These are phyloP conservation scores for Tritrichomonas foetus DNA, from an alignment of 208 protist genomes.

Conservation along the genomic window DNA sequence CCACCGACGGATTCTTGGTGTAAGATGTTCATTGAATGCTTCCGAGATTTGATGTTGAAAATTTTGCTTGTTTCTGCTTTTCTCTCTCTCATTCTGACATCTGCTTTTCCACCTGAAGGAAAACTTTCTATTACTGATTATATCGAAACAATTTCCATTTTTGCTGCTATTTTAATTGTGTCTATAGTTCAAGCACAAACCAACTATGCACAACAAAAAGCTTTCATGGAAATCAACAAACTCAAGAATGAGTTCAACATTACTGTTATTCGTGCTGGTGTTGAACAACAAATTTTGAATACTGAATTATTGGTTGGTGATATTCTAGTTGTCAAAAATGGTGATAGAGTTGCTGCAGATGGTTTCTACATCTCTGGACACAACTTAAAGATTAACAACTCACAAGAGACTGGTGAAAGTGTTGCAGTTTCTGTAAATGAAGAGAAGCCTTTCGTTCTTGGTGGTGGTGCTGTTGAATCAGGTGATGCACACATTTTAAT, in stretches of 20 bases:
- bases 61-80: not conserved
- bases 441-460: not conserved
- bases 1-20: slow-evolving; percentile 12
- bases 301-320: slow-evolving; percentile 40
- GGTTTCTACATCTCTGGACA: not conserved
- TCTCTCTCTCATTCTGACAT: not conserved
- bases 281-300: not conserved
- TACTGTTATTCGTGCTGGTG: not conserved
- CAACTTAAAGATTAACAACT: slow-evolving; percentile 5
- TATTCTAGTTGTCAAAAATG: slow-evolving; percentile 42
- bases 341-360: slow-evolving; percentile 42
- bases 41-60: not conserved
- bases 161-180: not conserved
- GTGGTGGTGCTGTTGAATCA: not conserved
- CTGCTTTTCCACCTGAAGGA: not conserved
- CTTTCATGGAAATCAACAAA: slow-evolving; percentile 24
- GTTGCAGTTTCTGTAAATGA: not conserved
- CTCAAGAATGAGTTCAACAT: not conserved
- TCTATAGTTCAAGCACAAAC: not conserved
- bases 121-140: not conserved
- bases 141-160: slow-evolving; percentile 22
- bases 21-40: not conserved
- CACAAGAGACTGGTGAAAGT: not conserved
- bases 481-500: not conserved
- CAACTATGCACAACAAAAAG: not conserved